Base-by-base conservation (phyloP, 1,284 basidiomycete genomes). In the Trametes polyzona region DNA sequence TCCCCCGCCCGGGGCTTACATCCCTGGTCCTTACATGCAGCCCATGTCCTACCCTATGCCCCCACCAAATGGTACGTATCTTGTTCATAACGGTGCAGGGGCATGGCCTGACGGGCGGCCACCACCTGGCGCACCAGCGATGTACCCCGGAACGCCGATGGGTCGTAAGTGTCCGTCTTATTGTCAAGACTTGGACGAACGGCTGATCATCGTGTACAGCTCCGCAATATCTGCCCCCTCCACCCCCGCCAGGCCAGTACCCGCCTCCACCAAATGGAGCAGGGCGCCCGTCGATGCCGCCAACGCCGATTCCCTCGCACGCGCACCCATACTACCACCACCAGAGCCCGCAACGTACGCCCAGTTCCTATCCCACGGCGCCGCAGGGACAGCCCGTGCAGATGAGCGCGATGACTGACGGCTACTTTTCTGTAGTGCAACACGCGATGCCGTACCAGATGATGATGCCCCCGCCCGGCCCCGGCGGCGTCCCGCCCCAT, bases 271-370 rank as follows among this genome's bases (percentile, higher is more conserved):
- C 89, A 23, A 90, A 89, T 65, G 87, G 87, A 44, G 82, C 80
- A 42, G 88, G 82, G 29, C 82, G 91, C 64, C 88, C 88, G 27
- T 91, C 90, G 23, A 91, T 92, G 87, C 91, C 91, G 19, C 89
- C 91, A 10, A 92, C 90, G 11, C 91, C 91, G 4, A 90, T 92
- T 60, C 91, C 90, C 6, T 79, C 87, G 32, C 90, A 92, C 68
- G 87, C 90, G 21, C 90, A 93, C 66, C 83, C 88, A 70, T 92
- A 91, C 73, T 92, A 93, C 68, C 88, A 93, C 69, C 88, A 91
- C 68, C 90, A 92, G 69, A 92, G 90, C 69, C 91, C 91, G 57
- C 90, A 93, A 77, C 73, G 90, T 93, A 78, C 63, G 89, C 65
- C 51, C 29, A 37, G 65, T 83, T 65, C 55, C 60, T 63, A 56